Conservation (phyloP, 73 alveolate genomes). For the Stentor roeselii region DNA sequence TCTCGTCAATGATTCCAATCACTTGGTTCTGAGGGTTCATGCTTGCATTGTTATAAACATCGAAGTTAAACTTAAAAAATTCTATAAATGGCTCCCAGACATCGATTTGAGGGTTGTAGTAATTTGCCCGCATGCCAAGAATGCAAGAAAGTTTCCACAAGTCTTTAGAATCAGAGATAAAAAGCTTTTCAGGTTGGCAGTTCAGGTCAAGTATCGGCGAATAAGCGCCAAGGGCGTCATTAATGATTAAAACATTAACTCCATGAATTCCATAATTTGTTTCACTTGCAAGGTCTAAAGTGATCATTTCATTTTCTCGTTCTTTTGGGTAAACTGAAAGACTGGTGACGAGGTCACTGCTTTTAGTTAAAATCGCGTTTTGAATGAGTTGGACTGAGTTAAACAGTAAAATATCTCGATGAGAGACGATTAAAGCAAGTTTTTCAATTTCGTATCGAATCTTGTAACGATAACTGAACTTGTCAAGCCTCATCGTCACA, state of each 20-base stretch:
- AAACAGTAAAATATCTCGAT: not conserved
- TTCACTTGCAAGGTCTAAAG: not conserved
- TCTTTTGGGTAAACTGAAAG: not conserved
- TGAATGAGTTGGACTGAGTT: not conserved
- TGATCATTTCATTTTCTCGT: not conserved
- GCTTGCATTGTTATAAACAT: not conserved
- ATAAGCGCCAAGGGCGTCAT: constrained; percentile 29
- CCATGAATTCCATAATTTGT: not conserved
- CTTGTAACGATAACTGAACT: not conserved
- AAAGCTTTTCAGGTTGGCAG: not conserved
- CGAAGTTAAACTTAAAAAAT: constrained; percentile 3
- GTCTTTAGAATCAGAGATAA: not conserved
- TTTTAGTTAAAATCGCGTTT: not conserved
- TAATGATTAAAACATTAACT: constrained; percentile 7
- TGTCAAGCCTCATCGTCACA: not conserved
- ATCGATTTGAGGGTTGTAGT: constrained; percentile 17
- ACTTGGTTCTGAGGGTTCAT: not conserved
- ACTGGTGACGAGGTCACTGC: not conserved
- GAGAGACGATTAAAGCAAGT: not conserved
- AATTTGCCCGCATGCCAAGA: not conserved
- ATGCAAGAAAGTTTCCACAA: not conserved
- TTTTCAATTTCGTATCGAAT: not conserved
- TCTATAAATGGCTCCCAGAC: constrained; percentile 32
- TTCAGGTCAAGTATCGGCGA: not conserved
- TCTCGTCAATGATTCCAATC: not conserved